Base-by-base conservation (phyloP, 139 green algal species). In the Edaphochlamys debaryana region DNA sequence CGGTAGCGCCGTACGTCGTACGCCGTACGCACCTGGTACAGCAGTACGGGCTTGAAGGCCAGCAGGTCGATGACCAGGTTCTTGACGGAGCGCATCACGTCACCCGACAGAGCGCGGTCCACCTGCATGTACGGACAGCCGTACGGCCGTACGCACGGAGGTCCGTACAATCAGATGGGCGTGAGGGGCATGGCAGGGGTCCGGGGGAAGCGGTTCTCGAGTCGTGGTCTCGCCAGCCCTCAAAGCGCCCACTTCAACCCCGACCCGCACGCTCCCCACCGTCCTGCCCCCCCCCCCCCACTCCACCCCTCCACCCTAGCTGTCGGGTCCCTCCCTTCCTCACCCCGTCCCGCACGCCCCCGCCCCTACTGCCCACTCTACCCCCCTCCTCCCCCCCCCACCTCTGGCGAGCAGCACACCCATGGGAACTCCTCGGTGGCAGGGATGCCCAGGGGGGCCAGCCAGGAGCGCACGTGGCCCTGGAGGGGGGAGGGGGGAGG, bases 1-100 rank as follows among this genome's bases (percentile, higher is more conserved):
- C n/a, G n/a, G n/a, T n/a, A n/a, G n/a, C n/a, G n/a, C n/a, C n/a
- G n/a, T n/a, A n/a, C n/a, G n/a, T n/a, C n/a, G n/a, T n/a, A n/a
- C n/a, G n/a, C n/a, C n/a, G n/a, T n/a, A n/a, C n/a, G 19, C 30
- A 81, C 75, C 41, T 89, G 89, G 74, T 92, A 92, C 56, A 92
- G 75, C 76, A 92, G 72, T 36, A 86, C 69, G 36, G 88, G 89
- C 40, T 64, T 82, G 82, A 52, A 77, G 4, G n/a, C 64, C 50
- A 90, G 84, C 58, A 92, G 45, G 83, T 92, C 89, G 6, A 56
- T 66, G 30, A 90, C 86, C 37, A 92, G 89, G 29, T 79, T 69
- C 34, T 86, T 87, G 56, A 89, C 84, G 42, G 37, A 78, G 60
- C 89, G 87, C 90, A 93, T 93, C 23, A 93, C 85, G 77, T 93